Evolutionary conservation across 345 rosid genomes (phyloP).

Genomic region (Eucalyptus grandis): DNA sequence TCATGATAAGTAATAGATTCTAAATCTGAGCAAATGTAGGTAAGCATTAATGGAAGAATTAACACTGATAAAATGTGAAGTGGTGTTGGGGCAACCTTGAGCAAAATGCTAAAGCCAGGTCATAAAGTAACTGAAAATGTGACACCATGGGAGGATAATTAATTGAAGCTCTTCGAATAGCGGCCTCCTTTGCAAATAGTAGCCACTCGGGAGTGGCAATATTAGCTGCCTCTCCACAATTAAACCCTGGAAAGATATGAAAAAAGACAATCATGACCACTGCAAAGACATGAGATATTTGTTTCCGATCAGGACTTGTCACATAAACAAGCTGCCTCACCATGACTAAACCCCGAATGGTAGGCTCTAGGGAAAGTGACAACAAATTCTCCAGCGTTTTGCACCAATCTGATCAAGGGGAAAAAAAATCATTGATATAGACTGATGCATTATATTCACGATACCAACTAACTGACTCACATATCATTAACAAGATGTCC

Average conservation of each 20-base stretch:
- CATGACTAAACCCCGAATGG: constrained; percentile 99
- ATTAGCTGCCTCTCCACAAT: constrained; percentile 95
- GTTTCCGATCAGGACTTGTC: background rate
- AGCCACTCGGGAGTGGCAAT: constrained; percentile 98
- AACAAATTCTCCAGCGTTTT: constrained; percentile 90
- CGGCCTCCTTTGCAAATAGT: constrained; percentile 79
- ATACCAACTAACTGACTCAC: background rate
- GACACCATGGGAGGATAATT: constrained; percentile 98
- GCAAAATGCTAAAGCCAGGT: constrained; percentile 68
- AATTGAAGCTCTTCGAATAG: constrained; percentile 93
- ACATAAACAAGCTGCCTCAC: constrained; percentile 17
- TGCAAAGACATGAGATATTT: background rate
- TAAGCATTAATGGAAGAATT: background rate
- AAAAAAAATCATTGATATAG: background rate
- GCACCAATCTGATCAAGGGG: constrained; percentile 55
- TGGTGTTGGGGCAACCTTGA: constrained; percentile 46
- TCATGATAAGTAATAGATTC: background rate
- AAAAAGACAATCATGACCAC: background rate
- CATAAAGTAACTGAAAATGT: constrained; percentile 97
- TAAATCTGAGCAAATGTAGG: background rate
- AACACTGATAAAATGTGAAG: background rate
- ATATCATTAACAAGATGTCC: background rate
- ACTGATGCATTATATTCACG: background rate
- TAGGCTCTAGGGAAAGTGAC: constrained; percentile 98
- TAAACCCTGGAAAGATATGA: constrained; percentile 48